Conservation (phyloP, 257 asterid species). For the Nicotiana obtusifolia region DNA sequence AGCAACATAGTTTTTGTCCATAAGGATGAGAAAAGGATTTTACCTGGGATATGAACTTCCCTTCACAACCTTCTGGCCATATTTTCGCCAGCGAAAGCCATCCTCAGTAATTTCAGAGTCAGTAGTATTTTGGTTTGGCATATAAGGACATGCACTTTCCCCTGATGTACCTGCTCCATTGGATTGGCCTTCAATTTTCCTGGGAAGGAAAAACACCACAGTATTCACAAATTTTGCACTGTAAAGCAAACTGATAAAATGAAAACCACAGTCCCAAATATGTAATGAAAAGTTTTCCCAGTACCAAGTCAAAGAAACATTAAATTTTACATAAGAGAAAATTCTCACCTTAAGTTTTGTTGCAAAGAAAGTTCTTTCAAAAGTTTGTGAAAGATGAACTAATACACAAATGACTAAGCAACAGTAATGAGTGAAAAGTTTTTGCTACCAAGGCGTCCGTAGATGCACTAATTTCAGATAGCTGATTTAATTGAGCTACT, state of each 20-base stretch:
- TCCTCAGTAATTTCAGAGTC: conserved; percentile 47
- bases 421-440: background rate
- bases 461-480: background rate
- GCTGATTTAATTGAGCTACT: background rate
- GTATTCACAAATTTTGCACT: background rate
- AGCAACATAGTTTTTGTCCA: background rate
- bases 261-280: background rate
- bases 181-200: conserved; percentile 38
- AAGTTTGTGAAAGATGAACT: background rate
- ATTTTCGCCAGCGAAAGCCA: conserved; percentile 89
- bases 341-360: background rate
- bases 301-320: background rate
- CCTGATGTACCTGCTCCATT: conserved; percentile 25
- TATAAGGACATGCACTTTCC: conserved; percentile 17
- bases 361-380: background rate
- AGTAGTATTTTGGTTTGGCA: conserved; percentile 18
- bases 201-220: conserved; percentile 7
- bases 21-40: conserved; percentile 6
- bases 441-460: background rate
- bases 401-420: background rate
- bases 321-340: background rate
- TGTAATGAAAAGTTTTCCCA: background rate
- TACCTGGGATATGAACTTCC: conserved; percentile 81
- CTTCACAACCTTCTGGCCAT: conserved; percentile 84
- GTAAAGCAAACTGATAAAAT: background rate